A percentile compares a stretch with the other conserved stretches of the same genome.
phyloP scores from a whole-genome alignment of 192 early-diverging fungal genomes.

The Coemansia sp. region DNA sequence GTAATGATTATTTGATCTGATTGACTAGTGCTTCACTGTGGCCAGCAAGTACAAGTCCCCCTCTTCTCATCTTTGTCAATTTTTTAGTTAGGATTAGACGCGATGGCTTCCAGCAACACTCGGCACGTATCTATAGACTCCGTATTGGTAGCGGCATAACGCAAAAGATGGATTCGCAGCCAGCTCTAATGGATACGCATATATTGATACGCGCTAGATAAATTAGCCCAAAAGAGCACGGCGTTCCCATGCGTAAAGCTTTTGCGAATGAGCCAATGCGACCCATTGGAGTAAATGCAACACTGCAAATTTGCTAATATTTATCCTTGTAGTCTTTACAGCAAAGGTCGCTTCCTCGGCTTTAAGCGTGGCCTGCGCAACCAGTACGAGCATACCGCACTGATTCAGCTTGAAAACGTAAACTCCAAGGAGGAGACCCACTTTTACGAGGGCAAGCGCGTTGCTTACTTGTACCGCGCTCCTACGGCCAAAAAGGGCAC shows the following conservation, averaged over 20 bases:
- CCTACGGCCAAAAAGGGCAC: conserved; percentile 84
- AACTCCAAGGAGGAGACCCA: conserved; percentile 82
- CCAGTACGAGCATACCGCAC: conserved; percentile 85
- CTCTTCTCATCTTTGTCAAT: conserved; percentile 28
- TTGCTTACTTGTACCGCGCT: conserved; percentile 97
- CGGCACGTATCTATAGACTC: conserved; percentile 37
- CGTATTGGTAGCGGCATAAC: not conserved
- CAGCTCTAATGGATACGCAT: conserved; percentile 22
- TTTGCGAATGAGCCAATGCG: not conserved
- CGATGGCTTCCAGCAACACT: conserved; percentile 38
- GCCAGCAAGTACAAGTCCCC: conserved; percentile 4
- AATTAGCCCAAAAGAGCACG: too few species aligned
- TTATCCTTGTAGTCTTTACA: conserved; percentile 79
- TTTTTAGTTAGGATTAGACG: conserved; percentile 30
- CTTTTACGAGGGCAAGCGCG: conserved; percentile 98
- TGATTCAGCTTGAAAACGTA: conserved; percentile 93
- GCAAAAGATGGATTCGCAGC: conserved; percentile 23
- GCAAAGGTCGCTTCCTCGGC: conserved; percentile 95
- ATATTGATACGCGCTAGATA: too few species aligned
- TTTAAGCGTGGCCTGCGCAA: conserved; percentile 91
- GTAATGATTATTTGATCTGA: not conserved
- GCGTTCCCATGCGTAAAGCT: not conserved
- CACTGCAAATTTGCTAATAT: conserved; percentile 1
- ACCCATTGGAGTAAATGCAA: not conserved
- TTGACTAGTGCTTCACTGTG: not conserved